Conservation (phyloP, 192 early-diverging fungal species). For the Gonapodya prolifera region DNA sequence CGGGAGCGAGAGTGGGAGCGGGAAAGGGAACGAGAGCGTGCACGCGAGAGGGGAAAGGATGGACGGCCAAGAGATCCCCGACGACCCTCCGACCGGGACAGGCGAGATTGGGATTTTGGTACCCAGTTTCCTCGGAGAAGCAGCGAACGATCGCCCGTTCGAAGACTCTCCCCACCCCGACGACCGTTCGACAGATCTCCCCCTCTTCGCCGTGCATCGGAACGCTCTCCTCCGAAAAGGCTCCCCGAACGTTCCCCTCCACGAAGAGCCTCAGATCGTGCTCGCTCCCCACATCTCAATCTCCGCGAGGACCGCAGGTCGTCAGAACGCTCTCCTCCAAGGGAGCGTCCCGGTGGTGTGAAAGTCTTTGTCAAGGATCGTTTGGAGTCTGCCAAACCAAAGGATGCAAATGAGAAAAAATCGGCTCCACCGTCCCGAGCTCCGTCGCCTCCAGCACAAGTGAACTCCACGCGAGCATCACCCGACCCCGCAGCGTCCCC, state of each 20-base stretch:
- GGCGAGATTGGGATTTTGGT: neutral
- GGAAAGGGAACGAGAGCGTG: neutral
- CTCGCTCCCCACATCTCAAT: neutral
- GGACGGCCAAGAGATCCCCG: neutral
- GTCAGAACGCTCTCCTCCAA: neutral
- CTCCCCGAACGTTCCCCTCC: neutral
- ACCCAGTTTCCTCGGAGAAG: neutral
- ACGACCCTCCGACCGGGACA: neutral
- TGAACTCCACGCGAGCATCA: neutral
- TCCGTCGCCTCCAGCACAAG: neutral
- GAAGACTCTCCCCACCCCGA: neutral
- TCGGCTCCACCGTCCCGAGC: neutral
- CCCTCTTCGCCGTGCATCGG: neutral
- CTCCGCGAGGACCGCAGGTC: neutral
- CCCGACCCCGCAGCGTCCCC: neutral
- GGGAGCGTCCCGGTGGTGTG: too few relatives aligned
- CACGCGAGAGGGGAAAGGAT: neutral
- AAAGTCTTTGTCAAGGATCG: too few relatives aligned
- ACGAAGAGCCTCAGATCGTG: neutral
- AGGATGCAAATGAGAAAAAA: too few relatives aligned
- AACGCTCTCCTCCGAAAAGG: neutral
- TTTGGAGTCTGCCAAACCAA: too few relatives aligned
- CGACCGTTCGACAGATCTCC: neutral
- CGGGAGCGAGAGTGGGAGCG: neutral
- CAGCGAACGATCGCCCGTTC: neutral